Conservation (phyloP, 2,329 filamentous ascomycete species). For the Scorias spongiosa region DNA sequence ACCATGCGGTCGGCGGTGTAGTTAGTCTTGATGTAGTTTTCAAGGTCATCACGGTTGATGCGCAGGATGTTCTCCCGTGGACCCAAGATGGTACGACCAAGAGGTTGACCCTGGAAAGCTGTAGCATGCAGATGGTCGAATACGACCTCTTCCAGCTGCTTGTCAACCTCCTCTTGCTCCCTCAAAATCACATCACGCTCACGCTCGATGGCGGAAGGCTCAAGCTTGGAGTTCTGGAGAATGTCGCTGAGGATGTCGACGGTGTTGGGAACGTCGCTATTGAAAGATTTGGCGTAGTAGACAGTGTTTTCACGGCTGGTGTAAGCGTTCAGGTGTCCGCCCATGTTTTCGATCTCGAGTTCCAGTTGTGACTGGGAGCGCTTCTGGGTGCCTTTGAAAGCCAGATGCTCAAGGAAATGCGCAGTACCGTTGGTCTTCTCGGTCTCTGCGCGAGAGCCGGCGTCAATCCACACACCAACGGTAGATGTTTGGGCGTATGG, state of each 20-base stretch:
- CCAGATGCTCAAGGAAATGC: conserved; percentile 98
- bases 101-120: conserved; percentile 88
- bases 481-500: conserved; percentile 97
- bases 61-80: conserved; percentile 96
- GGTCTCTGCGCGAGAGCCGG: conserved; percentile 94
- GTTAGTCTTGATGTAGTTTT: conserved; percentile 98
- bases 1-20: conserved; percentile 99
- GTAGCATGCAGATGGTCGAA: conserved; percentile 98
- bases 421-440: conserved; percentile 97
- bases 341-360: conserved; percentile 99
- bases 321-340: conserved; percentile 97
- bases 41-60: conserved; percentile 81
- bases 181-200: conserved; percentile 97
- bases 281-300: conserved; percentile 99
- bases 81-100: conserved; percentile 94
- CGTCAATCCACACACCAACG: conserved; percentile 98
- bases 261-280: conserved; percentile 86
- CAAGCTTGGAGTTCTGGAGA: conserved; percentile 97
- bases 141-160: conserved; percentile 98
- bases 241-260: conserved; percentile 99
- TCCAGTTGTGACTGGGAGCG: conserved; percentile 94
- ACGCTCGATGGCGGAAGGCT: conserved; percentile 80
- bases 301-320: conserved; percentile 99
- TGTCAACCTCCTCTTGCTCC: conserved; percentile 99
- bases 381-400: conserved; percentile 97